Base-by-base conservation (phyloP, 2,329 filamentous ascomycete genomes). In the Aureobasidium sp. region DNA sequence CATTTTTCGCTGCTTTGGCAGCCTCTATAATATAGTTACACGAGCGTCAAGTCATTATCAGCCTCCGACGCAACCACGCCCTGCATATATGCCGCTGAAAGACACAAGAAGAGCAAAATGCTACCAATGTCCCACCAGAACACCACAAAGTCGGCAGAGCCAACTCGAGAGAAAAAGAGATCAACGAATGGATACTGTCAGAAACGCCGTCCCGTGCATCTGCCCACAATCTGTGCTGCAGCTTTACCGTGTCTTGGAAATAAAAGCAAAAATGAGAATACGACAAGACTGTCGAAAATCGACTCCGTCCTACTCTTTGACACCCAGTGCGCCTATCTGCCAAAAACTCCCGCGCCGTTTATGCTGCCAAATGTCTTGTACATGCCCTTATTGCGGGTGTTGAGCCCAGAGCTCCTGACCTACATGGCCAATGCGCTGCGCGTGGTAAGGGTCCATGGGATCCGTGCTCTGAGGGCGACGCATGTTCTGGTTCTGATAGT, bases 381-480 rank as follows among this genome's bases (percentile, higher is more conserved):
- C 57, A 60, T 15, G 20, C 20, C 20, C 20, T 59, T 26, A 70
- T 62, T 73, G 70, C 63, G 72, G 72, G 59, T 73, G 71, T 70
- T 82, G 80, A 36, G 79, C 76, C 82, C 82, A 84, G 70, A 84
- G 76, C 69, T 84, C 81, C 63, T 74, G 77, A 67, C 79, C 77
- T 68, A 84, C 81, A 62, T 75, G 77, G 68, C 79, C 77, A 64
- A 82, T 79, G 62, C 83, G 79, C 73, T 85, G 87, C 65, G 83
- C 77, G 48, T 87, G 84, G 67, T 87, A 88, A 44, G 79, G 75
- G 61, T 85, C 80, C 7, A 73, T 67, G 13, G 72, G 72, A 29
- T 92, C 89, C 0, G 87, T 85, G 77, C 88, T 91, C 66, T 88
- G 86, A 1, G 87, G 86, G 62, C 88, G 81, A 63, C 88, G 84